Evolutionary conservation across 2,329 filamentous ascomycete genomes (phyloP), one percentile per base, ranked within the genome.

Genomic region (Fusarium nematophilum): DNA sequence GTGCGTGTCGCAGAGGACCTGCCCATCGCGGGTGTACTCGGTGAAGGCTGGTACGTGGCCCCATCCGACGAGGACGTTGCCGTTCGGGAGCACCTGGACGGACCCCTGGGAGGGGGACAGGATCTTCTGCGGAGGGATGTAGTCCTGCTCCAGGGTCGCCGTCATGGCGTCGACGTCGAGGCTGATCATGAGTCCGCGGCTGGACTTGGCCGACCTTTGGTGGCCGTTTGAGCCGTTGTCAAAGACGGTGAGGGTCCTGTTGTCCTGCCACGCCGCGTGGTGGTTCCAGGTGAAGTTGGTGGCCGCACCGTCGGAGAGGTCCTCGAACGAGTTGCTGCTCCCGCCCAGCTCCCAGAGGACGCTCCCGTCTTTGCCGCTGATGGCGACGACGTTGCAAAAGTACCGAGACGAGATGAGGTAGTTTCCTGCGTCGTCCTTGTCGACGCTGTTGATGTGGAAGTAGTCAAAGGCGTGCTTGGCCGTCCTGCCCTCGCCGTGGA

Each of bases 61-160:
- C 84, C 84, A 88, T 58, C 83, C 82, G 27, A 87, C 79, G 34
- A 87, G 72, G 6, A 79, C 79, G 53, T 85, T 82, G 27, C 81
- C 81, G 46, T 80, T 80, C 0, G 81, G 78, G 0, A 88, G 76
- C 6, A 84, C 64, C 59, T 88, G 85, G 26, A 82, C 79, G n/a
- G 74, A 78, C 6, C 78, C 77, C 78, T 62, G 51, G 2, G 57
- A 50, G 6, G 36, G 15, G 6, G 55, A 70, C 10, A 85, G 73
- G 5, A 75, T 72, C 53, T 83, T 80, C 1, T 82, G 82, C 0
- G 81, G 78, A 17, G 77, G 73, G 70, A 81, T 38, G 29, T 55
- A 83, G 18, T 76, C 77, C 50, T 79, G 77, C 14, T 82, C 70
- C 36, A 80, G 73, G 5, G 73, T 56, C 5, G 61, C 64, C 2